phyloP scores from a whole-genome alignment of 192 early-diverging fungal genomes.

The Gamsiella multidivaricata region DNA sequence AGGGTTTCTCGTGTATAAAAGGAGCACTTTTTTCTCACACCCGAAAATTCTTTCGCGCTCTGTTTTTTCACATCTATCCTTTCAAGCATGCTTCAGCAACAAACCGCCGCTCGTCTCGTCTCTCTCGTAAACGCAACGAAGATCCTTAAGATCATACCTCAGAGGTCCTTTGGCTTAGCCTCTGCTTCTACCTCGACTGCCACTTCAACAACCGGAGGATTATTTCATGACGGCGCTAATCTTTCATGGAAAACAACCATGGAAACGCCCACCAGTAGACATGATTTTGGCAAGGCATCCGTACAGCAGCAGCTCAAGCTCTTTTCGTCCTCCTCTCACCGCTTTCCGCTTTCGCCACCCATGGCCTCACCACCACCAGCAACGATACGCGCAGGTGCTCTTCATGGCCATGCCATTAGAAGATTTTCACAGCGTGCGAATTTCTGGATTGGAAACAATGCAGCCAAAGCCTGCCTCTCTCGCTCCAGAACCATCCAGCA shows the following conservation, averaged over 20 bases:
- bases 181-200: neutral
- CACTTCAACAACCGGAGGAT: neutral
- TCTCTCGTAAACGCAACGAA: constrained; percentile 6
- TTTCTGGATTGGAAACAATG: neutral
- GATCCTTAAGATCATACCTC: constrained; percentile 1
- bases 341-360: too few species aligned
- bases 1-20: too few species aligned
- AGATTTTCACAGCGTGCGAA: constrained; percentile 7
- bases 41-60: neutral
- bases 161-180: neutral
- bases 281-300: neutral
- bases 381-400: neutral
- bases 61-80: neutral
- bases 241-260: neutral
- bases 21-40: constrained; percentile 7
- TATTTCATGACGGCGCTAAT: too few species aligned
- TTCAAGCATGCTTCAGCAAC: neutral
- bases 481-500: neutral
- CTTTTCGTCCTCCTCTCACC: constrained; percentile 8
- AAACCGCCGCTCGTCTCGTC: neutral
- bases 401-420: constrained; percentile 1
- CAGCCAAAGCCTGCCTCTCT: neutral
- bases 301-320: neutral
- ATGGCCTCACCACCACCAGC: neutral
- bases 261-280: constrained; percentile 10